These are phyloP conservation scores for Platanthera guangdongensis DNA, from an alignment of 106 monocot species.

Conservation along the genomic window DNA sequence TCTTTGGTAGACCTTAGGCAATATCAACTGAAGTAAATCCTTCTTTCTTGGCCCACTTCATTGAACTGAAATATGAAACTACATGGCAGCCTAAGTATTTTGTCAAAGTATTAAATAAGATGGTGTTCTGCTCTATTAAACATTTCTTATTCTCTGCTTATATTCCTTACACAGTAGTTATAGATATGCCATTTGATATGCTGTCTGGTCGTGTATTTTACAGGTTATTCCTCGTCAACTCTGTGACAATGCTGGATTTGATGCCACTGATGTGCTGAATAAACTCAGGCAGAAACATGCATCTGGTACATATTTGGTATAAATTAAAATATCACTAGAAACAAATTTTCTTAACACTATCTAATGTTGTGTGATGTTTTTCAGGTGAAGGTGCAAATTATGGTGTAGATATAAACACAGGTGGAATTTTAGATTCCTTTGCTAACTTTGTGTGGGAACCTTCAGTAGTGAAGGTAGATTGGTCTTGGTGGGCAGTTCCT, in stretches of 20 bases:
- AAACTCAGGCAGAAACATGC: slow-evolving; percentile 98
- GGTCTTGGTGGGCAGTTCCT: neutral
- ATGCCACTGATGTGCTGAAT: slow-evolving; percentile 94
- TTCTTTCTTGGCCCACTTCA: too few relatives aligned
- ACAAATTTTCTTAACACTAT: neutral
- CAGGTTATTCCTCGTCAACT: slow-evolving; percentile 97
- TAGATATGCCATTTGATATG: neutral
- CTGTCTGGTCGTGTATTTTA: neutral
- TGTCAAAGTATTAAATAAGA: neutral
- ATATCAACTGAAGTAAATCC: neutral
- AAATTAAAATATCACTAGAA: neutral
- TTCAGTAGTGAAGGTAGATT: slow-evolving; percentile 77
- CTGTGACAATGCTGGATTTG: slow-evolving; percentile 98
- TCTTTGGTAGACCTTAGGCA: neutral
- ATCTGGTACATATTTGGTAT: slow-evolving; percentile 39
- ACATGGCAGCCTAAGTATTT: neutral
- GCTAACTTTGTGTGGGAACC: slow-evolving; percentile 99
- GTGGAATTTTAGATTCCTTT: slow-evolving; percentile 92
- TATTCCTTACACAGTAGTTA: neutral
- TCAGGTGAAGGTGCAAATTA: slow-evolving; percentile 82
- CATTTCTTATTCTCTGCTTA: neutral
- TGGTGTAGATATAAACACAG: slow-evolving; percentile 93
- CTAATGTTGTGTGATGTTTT: neutral
- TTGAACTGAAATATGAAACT: too few relatives aligned
- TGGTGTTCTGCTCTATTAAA: neutral